Evolutionary conservation across 768 basidiomycete genomes (phyloP).

Genomic region (Chalciporus chontae): DNA sequence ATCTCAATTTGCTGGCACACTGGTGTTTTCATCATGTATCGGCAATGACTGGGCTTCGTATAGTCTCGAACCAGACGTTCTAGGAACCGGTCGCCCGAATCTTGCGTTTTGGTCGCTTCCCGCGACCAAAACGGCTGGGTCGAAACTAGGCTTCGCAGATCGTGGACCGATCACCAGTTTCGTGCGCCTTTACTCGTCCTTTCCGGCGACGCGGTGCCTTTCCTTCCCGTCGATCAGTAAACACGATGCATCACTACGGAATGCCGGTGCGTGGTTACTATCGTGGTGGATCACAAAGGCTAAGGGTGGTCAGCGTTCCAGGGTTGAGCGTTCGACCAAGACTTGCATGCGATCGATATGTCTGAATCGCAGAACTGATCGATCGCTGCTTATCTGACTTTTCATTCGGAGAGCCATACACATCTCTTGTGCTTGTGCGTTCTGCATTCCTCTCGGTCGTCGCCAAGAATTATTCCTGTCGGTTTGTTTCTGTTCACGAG

Average conservation of each 20-base stretch:
- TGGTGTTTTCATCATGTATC: background rate
- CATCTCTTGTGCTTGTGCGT: background rate
- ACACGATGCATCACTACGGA: background rate
- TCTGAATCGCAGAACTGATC: background rate
- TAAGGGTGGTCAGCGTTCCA: background rate
- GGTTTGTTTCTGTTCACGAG: background rate
- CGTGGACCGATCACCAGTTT: background rate
- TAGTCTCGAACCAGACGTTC: too few relatives aligned
- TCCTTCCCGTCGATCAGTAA: background rate
- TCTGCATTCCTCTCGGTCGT: background rate
- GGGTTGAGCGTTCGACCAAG: background rate
- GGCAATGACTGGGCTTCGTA: background rate
- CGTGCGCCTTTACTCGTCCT: background rate
- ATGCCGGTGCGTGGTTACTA: background rate
- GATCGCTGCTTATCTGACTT: background rate
- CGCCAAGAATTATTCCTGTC: background rate
- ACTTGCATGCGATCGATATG: background rate
- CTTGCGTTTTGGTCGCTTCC: too few relatives aligned
- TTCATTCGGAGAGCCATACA: background rate
- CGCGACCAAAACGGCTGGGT: too few relatives aligned
- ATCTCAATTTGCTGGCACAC: background rate
- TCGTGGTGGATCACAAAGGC: background rate
- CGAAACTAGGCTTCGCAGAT: background rate
- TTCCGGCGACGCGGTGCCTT: background rate
- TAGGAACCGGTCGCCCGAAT: too few relatives aligned